phyloP scores from a whole-genome alignment of 768 basidiomycete genomes.

The Boletus reticuloceps region DNA sequence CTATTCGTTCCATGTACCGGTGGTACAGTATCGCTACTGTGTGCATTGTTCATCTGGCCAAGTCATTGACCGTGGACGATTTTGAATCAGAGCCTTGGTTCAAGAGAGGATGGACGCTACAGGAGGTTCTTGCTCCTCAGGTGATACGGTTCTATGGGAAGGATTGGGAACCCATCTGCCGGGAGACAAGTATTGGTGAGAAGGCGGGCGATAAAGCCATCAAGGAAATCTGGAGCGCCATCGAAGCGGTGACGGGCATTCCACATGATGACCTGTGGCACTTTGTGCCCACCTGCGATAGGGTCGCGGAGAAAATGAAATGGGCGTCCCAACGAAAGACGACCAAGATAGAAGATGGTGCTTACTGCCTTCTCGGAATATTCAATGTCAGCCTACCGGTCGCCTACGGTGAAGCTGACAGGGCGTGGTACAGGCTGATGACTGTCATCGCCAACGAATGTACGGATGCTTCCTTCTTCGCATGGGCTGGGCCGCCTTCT shows the following conservation, averaged over 20 bases:
- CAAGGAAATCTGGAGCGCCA: constrained; percentile 6
- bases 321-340: constrained; percentile 28
- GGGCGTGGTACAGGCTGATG: constrained; percentile 23
- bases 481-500: constrained; percentile 12
- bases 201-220: constrained; percentile 9
- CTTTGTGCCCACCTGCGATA: constrained; percentile 10
- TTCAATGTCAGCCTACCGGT: constrained; percentile 24
- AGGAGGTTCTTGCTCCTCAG: constrained; percentile 14
- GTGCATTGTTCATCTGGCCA: constrained; percentile 22
- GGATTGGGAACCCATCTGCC: constrained; percentile 16
- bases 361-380: constrained; percentile 25
- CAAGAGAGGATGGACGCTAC: constrained; percentile 21
- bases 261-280: constrained; percentile 5
- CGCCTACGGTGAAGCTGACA: constrained; percentile 22
- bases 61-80: constrained; percentile 6
- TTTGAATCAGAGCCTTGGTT: constrained; percentile 22
- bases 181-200: neutral
- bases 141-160: constrained; percentile 18
- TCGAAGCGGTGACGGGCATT: constrained; percentile 14
- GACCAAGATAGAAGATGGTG: constrained; percentile 21
- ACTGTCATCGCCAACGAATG: constrained; percentile 11
- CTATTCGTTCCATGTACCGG: constrained; percentile 29
- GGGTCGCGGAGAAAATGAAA: constrained; percentile 17
- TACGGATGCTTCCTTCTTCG: constrained; percentile 10
- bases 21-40: constrained; percentile 25